Evolutionary conservation across 2,329 filamentous ascomycete genomes (phyloP).

Genomic region (Clarireedia paspali): DNA sequence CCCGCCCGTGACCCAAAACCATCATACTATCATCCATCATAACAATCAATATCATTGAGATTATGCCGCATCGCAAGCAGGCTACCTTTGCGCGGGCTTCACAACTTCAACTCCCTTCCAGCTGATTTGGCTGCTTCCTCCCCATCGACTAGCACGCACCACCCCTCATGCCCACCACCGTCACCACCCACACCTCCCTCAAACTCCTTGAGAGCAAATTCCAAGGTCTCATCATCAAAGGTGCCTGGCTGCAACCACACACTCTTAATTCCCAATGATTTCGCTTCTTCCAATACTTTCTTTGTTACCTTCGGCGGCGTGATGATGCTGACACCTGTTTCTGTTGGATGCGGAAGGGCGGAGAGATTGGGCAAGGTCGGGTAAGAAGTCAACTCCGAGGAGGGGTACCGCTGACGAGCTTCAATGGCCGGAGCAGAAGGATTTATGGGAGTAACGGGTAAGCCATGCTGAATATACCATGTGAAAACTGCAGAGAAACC

Average conservation of each 20-base stretch:
- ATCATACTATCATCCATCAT: no score
- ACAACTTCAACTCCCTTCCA: slow-evolving; percentile 34
- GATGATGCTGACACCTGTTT: slow-evolving; percentile 77
- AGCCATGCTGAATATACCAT: slow-evolving; percentile 74
- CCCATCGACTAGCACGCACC: slow-evolving; percentile 84
- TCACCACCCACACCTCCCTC: slow-evolving; percentile 62
- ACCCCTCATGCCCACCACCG: slow-evolving; percentile 58
- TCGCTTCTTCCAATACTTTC: slow-evolving; percentile 68
- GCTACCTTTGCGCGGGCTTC: slow-evolving; percentile 39
- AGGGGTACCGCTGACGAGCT: slow-evolving; percentile 36
- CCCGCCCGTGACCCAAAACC: no score
- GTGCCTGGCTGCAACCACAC: slow-evolving; percentile 91
- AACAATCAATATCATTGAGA: no score
- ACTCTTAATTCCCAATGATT: slow-evolving; percentile 60
- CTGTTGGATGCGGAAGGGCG: slow-evolving; percentile 54
- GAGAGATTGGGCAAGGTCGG: slow-evolving; percentile 43
- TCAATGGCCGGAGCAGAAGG: slow-evolving; percentile 58
- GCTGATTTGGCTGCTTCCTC: slow-evolving; percentile 52
- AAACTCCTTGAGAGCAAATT: slow-evolving; percentile 63
- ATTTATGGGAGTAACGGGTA: slow-evolving; percentile 80
- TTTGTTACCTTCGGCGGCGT: slow-evolving; percentile 76
- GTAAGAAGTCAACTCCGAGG: slow-evolving; percentile 35
- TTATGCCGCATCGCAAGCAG: no score
- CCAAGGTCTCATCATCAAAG: slow-evolving; percentile 68
- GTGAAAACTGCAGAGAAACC: slow-evolving; percentile 57